phyloP scores from a whole-genome alignment of 495 filamentous ascomycete genomes.

The Trichoderma gamsii region DNA sequence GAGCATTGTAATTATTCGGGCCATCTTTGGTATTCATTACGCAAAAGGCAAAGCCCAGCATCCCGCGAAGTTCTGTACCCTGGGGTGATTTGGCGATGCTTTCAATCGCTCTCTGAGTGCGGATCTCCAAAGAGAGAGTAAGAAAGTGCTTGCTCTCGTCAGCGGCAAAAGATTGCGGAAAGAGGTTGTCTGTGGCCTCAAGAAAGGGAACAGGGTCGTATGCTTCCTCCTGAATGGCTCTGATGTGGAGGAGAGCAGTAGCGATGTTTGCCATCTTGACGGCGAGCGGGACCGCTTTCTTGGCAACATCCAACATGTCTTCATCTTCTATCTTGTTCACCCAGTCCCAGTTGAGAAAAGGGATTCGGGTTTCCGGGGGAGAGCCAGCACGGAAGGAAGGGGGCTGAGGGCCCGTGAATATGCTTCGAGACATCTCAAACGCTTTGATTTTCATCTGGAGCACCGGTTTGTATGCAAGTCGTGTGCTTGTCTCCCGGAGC shows the following conservation, averaged over 20 bases:
- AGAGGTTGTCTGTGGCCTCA: not conserved
- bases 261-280: conserved; percentile 10
- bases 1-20: not conserved
- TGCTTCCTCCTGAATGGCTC: not conserved
- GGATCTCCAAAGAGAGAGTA: not conserved
- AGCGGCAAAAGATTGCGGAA: not conserved
- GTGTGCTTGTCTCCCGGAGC: not conserved
- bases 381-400: not conserved
- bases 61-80: not conserved
- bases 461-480: not conserved
- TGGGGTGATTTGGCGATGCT: not conserved
- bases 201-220: not conserved
- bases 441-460: not conserved
- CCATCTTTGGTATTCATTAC: not conserved
- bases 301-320: not conserved
- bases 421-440: not conserved
- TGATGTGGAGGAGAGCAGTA: not conserved
- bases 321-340: not conserved
- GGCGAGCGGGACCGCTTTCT: not conserved
- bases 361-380: not conserved
- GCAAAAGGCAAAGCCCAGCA: not conserved
- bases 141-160: not conserved
- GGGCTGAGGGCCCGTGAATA: not conserved
- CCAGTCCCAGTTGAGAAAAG: not conserved
- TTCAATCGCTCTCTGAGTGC: conserved; percentile 9